phyloP scores from a whole-genome alignment of 1,139 yeast species.

The Magnusiomyces paraingens region DNA sequence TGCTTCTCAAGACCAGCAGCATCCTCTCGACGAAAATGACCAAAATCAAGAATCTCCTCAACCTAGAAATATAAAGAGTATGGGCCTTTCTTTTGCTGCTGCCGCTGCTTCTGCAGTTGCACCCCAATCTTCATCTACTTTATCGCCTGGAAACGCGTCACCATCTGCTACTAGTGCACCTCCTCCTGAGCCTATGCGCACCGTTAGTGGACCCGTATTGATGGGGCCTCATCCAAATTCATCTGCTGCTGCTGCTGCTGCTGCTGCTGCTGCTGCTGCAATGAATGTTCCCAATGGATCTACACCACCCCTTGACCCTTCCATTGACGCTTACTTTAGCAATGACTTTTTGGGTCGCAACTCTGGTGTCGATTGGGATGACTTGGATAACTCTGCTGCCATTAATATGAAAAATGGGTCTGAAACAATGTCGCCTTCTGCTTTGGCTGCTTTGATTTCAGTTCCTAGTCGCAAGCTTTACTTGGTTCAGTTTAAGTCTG shows the following conservation, averaged over 20 bases:
- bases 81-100: not conserved
- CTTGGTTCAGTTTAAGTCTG: constrained; percentile 79
- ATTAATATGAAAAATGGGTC: too few relatives aligned
- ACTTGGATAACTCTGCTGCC: not conserved
- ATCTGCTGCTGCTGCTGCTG: constrained; percentile 2
- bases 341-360: constrained; percentile 3
- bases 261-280: constrained; percentile 3
- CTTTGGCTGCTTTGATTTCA: constrained; percentile 21
- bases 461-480: constrained; percentile 40
- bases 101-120: constrained; percentile 10
- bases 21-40: too few relatives aligned
- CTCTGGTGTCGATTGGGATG: not conserved
- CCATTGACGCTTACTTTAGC: constrained; percentile 3
- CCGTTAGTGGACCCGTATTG: not conserved
- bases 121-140: constrained; percentile 14
- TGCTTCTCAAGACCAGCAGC: too few relatives aligned
- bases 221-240: not conserved
- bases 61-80: too few relatives aligned
- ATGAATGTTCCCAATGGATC: not conserved
- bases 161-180: constrained; percentile 2
- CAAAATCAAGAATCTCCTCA: too few relatives aligned
- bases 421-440: not conserved
- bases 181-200: not conserved
- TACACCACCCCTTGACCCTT: constrained; percentile 1
- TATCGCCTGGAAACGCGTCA: not conserved